These are phyloP conservation scores for Ogataea populi-albae DNA, from an alignment of 805 yeast species.

Conservation along the genomic window DNA sequence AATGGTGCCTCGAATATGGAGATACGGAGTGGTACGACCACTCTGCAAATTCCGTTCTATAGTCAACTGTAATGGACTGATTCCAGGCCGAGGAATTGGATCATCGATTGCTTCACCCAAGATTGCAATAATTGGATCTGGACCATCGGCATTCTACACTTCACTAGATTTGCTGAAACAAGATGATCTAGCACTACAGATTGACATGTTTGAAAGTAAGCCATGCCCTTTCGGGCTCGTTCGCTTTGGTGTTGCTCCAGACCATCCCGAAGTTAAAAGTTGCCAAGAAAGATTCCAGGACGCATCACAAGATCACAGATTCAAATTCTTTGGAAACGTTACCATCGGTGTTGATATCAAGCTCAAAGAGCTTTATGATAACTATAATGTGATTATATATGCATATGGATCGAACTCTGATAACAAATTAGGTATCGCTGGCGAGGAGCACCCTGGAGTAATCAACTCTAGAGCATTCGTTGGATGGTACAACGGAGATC, in stretches of 20 bases:
- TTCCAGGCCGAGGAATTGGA: no score
- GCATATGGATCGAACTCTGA: slow-evolving; percentile 79
- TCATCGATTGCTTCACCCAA: slow-evolving; percentile 1
- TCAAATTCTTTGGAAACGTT: slow-evolving; percentile 70
- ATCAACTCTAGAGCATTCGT: slow-evolving; percentile 83
- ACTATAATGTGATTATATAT: slow-evolving; percentile 71
- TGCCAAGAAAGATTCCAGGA: slow-evolving; percentile 74
- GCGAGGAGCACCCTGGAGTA: slow-evolving; percentile 62
- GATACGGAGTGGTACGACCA: no score
- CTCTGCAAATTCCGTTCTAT: no score
- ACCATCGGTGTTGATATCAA: slow-evolving; percentile 61
- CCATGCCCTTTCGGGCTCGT: slow-evolving; percentile 93
- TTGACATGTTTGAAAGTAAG: slow-evolving; percentile 77
- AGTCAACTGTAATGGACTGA: no score
- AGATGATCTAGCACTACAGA: slow-evolving; percentile 25
- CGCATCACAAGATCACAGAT: slow-evolving; percentile 34
- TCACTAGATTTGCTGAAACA: slow-evolving; percentile 63
- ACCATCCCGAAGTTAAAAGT: slow-evolving; percentile 93
- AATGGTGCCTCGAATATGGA: no score
- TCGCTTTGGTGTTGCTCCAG: slow-evolving; percentile 98
- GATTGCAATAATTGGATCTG: slow-evolving; percentile 82
- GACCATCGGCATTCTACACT: slow-evolving; percentile 95
- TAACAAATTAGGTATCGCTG: slow-evolving; percentile 54
- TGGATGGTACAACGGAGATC: slow-evolving; percentile 95
- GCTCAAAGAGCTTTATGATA: slow-evolving; percentile 45